phyloP scores from a whole-genome alignment of 208 protist species.

The Leishmania mexicana region DNA sequence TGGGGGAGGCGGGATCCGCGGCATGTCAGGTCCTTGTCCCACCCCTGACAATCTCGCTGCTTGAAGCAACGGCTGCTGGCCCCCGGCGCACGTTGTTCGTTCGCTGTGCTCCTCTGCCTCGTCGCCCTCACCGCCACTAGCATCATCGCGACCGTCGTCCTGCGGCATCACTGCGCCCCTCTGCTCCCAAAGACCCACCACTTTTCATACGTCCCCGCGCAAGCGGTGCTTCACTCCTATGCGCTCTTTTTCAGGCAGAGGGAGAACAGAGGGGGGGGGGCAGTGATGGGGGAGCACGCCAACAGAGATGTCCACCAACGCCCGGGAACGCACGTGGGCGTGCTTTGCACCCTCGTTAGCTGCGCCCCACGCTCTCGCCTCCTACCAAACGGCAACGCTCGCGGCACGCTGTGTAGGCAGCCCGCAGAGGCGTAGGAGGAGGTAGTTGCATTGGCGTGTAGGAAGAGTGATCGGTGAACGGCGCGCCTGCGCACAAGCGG shows the following conservation, averaged over 20 bases:
- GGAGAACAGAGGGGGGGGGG: neutral
- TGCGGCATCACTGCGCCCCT: neutral
- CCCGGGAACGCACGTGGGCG: neutral
- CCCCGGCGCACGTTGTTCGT: constrained; percentile 43
- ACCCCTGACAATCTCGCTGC: too few relatives aligned
- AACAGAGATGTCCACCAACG: neutral
- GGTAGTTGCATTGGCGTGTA: neutral
- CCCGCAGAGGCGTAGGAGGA: neutral
- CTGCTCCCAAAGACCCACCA: neutral
- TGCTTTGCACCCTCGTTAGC: neutral
- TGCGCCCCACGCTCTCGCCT: neutral
- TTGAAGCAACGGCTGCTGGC: constrained; percentile 40
- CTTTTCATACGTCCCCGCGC: neutral
- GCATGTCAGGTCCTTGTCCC: too few relatives aligned
- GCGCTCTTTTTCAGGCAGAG: neutral
- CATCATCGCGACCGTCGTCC: neutral
- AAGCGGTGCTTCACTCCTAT: neutral
- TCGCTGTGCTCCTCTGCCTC: neutral
- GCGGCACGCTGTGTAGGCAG: neutral
- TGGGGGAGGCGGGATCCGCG: too few relatives aligned
- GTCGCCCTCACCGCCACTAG: constrained; percentile 1
- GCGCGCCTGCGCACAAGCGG: neutral
- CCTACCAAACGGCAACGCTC: neutral
- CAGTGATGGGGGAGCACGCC: neutral
- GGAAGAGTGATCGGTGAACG: neutral